These are phyloP conservation scores for Pyrrhoderma lamaoense DNA, from an alignment of 1,284 basidiomycete species.

Conservation along the genomic window DNA sequence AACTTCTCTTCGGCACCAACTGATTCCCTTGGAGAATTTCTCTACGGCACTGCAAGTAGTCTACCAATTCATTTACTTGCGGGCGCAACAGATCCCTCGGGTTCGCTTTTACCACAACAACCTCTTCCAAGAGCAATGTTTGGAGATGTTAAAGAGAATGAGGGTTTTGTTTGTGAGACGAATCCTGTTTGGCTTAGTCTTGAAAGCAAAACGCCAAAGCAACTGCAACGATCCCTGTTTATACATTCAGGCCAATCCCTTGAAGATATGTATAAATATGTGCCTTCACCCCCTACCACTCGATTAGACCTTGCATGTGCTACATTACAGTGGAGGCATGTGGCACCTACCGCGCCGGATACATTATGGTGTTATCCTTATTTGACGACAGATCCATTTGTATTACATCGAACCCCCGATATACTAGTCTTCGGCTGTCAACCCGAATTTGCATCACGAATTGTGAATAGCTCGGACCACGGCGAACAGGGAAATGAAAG, in stretches of 20 bases:
- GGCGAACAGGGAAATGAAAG: conserved; percentile 25
- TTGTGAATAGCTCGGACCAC: conserved; percentile 41
- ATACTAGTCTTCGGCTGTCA: conserved; percentile 94
- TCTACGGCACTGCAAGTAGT: conserved; percentile 65
- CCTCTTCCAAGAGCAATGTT: conserved; percentile 90
- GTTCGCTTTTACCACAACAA: conserved; percentile 89
- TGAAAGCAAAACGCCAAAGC: conserved; percentile 20
- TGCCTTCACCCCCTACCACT: conserved; percentile 57
- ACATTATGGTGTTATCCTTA: conserved; percentile 99
- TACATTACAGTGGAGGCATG: conserved; percentile 89
- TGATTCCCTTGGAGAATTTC: conserved; percentile 58
- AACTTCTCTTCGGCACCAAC: conserved; percentile 72
- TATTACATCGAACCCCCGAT: conserved; percentile 78
- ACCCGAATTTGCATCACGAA: conserved; percentile 68
- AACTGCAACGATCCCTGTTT: conserved; percentile 50
- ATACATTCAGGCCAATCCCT: conserved; percentile 88
- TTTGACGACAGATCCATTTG: conserved; percentile 83
- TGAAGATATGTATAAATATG: conserved; percentile 94
- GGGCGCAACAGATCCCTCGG: conserved; percentile 82
- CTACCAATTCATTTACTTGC: conserved; percentile 82
- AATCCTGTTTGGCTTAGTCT: conserved; percentile 86
- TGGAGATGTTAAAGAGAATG: conserved; percentile 54
- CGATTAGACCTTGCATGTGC: conserved; percentile 69
- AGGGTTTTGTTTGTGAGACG: conserved; percentile 74
- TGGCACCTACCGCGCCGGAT: conserved; percentile 97